phyloP scores from a whole-genome alignment of 257 asterid species.

The Solanum lycopersicoides region DNA sequence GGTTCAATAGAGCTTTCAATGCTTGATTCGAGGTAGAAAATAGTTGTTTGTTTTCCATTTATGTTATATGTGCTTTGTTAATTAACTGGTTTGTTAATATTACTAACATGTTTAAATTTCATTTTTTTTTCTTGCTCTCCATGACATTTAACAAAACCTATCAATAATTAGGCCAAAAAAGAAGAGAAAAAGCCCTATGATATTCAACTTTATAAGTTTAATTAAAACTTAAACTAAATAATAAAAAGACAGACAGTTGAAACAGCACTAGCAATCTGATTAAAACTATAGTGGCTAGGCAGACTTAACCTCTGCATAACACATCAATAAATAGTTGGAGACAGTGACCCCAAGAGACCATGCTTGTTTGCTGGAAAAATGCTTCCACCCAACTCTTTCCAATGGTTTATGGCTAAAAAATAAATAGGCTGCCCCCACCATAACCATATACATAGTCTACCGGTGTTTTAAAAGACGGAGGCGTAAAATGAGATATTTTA shows the following conservation, averaged over 20 bases:
- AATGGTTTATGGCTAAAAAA: constrained; percentile 7
- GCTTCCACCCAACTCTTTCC: constrained; percentile 11
- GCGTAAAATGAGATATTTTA: neutral
- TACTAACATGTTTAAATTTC: neutral
- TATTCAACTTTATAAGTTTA: no score
- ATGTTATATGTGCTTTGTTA: no score
- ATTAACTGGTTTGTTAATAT: no score
- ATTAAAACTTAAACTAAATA: no score
- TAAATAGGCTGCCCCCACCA: neutral
- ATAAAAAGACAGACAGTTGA: constrained; percentile 12
- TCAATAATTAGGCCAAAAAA: neutral
- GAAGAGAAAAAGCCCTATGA: neutral
- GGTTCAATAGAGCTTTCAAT: neutral
- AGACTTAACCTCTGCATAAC: neutral
- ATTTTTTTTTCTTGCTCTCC: no score
- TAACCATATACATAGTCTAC: neutral
- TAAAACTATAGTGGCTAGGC: neutral
- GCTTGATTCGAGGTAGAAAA: neutral
- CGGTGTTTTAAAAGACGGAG: neutral
- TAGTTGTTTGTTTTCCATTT: neutral
- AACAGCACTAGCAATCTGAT: constrained; percentile 5
- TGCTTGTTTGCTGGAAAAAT: constrained; percentile 55
- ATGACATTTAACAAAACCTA: neutral
- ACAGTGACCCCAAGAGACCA: constrained; percentile 25
- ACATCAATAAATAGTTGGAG: neutral